Evolutionary conservation across 768 basidiomycete genomes (phyloP).

Genomic region (Auricularia cornea): DNA sequence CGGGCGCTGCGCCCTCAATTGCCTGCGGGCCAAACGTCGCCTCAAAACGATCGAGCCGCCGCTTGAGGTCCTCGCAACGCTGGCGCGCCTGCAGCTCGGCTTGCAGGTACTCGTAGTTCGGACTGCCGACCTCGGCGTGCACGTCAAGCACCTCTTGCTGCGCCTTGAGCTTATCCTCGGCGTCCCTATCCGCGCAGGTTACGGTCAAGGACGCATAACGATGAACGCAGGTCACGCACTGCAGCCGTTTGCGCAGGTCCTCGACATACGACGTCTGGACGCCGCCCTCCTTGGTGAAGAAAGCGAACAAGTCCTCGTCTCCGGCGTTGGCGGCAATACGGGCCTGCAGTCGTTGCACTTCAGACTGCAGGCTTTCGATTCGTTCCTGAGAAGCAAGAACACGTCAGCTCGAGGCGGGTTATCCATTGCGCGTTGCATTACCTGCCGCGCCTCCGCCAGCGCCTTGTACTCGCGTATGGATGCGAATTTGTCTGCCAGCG

Average conservation of each 20-base stretch:
- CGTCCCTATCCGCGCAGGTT: constrained; percentile 31
- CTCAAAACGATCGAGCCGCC: constrained; percentile 48
- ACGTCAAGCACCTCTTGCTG: constrained; percentile 42
- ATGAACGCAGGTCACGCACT: constrained; percentile 1
- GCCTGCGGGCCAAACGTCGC: constrained; percentile 48
- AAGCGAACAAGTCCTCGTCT: constrained; percentile 62
- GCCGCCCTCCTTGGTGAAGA: constrained; percentile 44
- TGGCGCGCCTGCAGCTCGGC: constrained; percentile 21
- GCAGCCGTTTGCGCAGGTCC: constrained; percentile 22
- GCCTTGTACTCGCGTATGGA: constrained; percentile 57
- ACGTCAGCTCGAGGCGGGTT: constrained; percentile 5
- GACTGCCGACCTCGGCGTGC: constrained; percentile 44
- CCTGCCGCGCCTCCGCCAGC: constrained; percentile 55
- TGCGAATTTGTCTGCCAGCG: constrained; percentile 48
- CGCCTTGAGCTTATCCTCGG: constrained; percentile 41
- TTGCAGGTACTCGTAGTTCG: constrained; percentile 32
- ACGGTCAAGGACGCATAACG: constrained; percentile 7
- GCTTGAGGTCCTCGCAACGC: constrained; percentile 12
- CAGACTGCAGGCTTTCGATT: constrained; percentile 59
- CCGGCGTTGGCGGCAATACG: constrained; percentile 67
- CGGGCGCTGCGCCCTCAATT: constrained; percentile 38
- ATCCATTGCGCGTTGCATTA: constrained; percentile 15
- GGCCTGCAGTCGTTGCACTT: constrained; percentile 63
- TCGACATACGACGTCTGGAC: constrained; percentile 35
- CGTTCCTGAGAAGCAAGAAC: constrained; percentile 45